A percentile compares a stretch with the other conserved stretches of the same genome.
Conservation (phyloP, 768 basidiomycete species). For the Neoboletus subvelutipes region DNA sequence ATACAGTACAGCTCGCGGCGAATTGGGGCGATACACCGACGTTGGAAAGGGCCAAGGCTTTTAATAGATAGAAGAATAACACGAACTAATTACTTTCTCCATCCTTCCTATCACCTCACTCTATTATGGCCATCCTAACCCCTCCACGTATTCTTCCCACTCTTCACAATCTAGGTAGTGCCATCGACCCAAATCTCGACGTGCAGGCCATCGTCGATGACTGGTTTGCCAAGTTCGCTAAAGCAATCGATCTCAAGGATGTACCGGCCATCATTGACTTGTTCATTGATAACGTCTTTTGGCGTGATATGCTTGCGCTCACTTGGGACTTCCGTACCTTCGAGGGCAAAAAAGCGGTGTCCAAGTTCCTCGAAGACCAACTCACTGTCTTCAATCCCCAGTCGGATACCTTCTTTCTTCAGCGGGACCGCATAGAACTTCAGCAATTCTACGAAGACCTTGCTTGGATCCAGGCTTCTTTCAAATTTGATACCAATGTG, state of each 20-base stretch:
- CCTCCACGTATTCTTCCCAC: slow-evolving; percentile 21
- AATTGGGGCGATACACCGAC: neutral
- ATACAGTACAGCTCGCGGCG: neutral
- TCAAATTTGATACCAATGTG: slow-evolving; percentile 45
- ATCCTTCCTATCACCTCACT: neutral
- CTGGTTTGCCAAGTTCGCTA: slow-evolving; percentile 44
- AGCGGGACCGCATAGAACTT: slow-evolving; percentile 18
- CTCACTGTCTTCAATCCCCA: slow-evolving; percentile 30
- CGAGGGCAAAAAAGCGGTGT: slow-evolving; percentile 41
- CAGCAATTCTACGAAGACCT: slow-evolving; percentile 36
- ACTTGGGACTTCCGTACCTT: slow-evolving; percentile 67
- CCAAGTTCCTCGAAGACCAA: slow-evolving; percentile 46
- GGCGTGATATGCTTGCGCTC: slow-evolving; percentile 61
- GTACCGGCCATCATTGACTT: slow-evolving; percentile 36
- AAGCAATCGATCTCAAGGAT: slow-evolving; percentile 34
- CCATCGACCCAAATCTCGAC: slow-evolving; percentile 35
- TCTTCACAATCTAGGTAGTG: slow-evolving; percentile 21
- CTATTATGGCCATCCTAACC: slow-evolving; percentile 9
- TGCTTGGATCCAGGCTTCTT: slow-evolving; percentile 43
- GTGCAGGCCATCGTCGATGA: slow-evolving; percentile 33
- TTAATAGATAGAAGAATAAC: neutral
- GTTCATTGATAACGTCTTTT: slow-evolving; percentile 41
- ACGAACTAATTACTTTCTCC: neutral
- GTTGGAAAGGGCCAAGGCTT: no score
- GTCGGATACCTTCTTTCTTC: slow-evolving; percentile 24